A percentile compares a stretch with the other conserved stretches of the same genome.
Conservation (phyloP, 1,284 basidiomycete genomes). For the Coniferiporia weirii region DNA sequence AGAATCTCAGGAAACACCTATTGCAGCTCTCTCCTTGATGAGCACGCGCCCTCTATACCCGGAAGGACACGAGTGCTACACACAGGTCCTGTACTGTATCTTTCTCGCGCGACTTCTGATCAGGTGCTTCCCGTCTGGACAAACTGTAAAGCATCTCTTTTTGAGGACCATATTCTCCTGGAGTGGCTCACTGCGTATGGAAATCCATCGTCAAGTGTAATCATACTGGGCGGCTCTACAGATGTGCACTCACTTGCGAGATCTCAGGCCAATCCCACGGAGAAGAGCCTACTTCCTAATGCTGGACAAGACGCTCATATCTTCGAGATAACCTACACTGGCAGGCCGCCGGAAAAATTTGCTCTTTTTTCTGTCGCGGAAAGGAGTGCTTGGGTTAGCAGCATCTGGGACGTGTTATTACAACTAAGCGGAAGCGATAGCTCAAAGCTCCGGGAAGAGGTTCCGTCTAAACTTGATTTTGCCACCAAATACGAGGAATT, state of each 20-base stretch:
- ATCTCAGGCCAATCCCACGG: conserved; percentile 38
- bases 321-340: conserved; percentile 61
- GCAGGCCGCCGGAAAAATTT: conserved; percentile 48
- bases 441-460: background rate
- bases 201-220: conserved; percentile 39
- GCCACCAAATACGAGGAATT: background rate
- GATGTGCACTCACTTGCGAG: conserved; percentile 55
- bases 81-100: conserved; percentile 45
- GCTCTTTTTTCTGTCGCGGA: conserved; percentile 55
- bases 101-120: conserved; percentile 32
- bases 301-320: conserved; percentile 37
- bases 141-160: conserved; percentile 45
- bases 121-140: conserved; percentile 45
- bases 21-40: background rate
- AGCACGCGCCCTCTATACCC: background rate
- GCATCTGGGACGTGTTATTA: conserved; percentile 64
- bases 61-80: conserved; percentile 21
- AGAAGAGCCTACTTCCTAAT: conserved; percentile 36
- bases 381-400: conserved; percentile 64
- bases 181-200: conserved; percentile 41
- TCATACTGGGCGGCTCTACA: conserved; percentile 47
- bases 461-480: background rate
- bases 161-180: conserved; percentile 41
- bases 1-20: background rate
- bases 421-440: conserved; percentile 31